Base-by-base conservation (phyloP, 306 rosid genomes). In the Fagus crenata region DNA sequence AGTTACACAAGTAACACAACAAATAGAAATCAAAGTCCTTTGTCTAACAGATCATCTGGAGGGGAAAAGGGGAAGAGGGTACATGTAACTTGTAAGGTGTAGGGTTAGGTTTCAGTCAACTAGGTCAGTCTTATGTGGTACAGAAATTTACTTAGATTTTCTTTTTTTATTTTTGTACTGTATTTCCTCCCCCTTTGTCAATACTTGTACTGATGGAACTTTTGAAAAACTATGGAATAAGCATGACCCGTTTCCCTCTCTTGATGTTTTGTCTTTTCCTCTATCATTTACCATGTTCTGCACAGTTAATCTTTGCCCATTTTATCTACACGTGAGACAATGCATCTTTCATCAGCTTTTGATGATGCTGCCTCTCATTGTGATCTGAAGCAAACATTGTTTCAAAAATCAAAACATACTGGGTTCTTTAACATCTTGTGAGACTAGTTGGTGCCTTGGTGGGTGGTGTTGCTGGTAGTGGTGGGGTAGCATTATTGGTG, bases 201-300 rank as follows among this genome's bases (percentile, higher is more conserved):
- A 90, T 90, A 92, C 91, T 87, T 92, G 97, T 89, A 89, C 89
- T 78, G 93, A 87, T 92, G 93, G 90, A 89, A 86, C 89, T 71
- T 22, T 76, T 75, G 80, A 81, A 79, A 80, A 83, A 85, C 82
- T 84, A 53, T 72, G 90, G 71, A 95, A 95, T 95, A 92, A 95
- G 89, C 73, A 85, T 80, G 39, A 54, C 81, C 85, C 84, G 53
- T 74, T 81, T 80, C 71, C 86, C 89, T 85, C 87, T 78, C 69
- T 73, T 69, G 32, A 32, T 75, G 15, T 64, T 60, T 51, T 79
- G 80, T 75, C 87, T 76, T 77, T 64, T 77, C 53, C 69, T 84
- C 68, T 77, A 71, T 70, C 76, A 51, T 58, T 49, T 85, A 22
- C 41, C 36, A 36, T 63, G 43, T 63, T 77, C 36, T 42, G 70